Conservation (phyloP, 202 grass and related monocot species). For the Zizania palustris region DNA sequence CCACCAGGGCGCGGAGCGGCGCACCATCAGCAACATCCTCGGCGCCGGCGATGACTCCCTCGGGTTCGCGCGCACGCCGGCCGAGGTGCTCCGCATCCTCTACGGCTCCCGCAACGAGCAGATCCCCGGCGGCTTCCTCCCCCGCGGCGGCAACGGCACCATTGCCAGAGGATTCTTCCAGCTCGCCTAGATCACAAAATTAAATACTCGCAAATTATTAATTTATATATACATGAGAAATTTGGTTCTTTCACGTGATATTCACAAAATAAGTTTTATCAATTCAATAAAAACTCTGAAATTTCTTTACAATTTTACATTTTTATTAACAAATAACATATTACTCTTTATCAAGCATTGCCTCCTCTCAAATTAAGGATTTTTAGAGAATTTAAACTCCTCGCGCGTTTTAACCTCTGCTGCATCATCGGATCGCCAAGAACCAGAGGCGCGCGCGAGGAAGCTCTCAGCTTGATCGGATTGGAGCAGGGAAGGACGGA, state of each 20-base stretch:
- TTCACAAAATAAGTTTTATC: too few species aligned
- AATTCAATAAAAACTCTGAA: too few species aligned
- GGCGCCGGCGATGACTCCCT: conserved; percentile 61
- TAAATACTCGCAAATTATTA: too few species aligned
- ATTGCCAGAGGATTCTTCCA: conserved; percentile 59
- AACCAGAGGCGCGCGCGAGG: background rate
- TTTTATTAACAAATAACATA: too few species aligned
- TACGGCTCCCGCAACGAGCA: conserved; percentile 64
- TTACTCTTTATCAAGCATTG: too few species aligned
- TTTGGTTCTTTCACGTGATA: too few species aligned
- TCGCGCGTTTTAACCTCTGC: conserved; percentile 38
- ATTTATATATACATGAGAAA: too few species aligned
- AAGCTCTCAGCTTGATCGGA: background rate
- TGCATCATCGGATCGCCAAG: background rate
- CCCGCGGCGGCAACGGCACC: conserved; percentile 56
- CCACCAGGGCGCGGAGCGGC: conserved; percentile 45
- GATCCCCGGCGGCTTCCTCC: conserved; percentile 68
- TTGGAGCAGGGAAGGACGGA: background rate
- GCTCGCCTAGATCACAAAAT: conserved; percentile 28
- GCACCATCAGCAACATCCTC: conserved; percentile 66
- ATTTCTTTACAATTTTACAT: too few species aligned
- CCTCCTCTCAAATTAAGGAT: too few species aligned
- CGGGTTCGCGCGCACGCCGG: conserved; percentile 65
- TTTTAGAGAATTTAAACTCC: background rate
- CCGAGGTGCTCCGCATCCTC: conserved; percentile 75